Evolutionary conservation across 805 yeast species (phyloP), one percentile per base, ranked within the genome.

Genomic region (Cyberlindnera saturnus): DNA sequence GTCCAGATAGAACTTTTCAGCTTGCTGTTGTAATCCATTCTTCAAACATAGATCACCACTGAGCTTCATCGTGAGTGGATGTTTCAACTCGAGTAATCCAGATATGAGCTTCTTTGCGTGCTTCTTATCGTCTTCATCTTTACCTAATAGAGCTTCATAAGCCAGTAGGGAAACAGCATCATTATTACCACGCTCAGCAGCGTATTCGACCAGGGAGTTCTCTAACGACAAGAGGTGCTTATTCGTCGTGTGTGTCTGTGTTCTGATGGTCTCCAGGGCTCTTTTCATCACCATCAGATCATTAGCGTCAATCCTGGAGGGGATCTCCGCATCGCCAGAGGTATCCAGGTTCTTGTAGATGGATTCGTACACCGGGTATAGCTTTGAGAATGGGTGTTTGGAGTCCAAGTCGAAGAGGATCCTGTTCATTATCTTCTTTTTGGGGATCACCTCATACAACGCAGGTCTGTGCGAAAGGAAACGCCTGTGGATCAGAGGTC

Each of bases 121-220:
- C 2, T 53, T 51, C 49, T 72, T 74, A 53, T 87, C 96, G 3
- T 78, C 86, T 1, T 17, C 17, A 1, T 64, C 63, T 2, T 60
- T 57, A 34, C 64, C 67, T 11, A 67, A 63, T 26, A 86, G 62
- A 2, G 86, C 79, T 39, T 81, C 79, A 50, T 81, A 87, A 4
- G 91, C 79, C 17, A 90, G 60, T 11, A 86, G 66, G 1, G 91
- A 70, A 18, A 89, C 76, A 0, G 96, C 96, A 61, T 88, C 87
- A 49, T 79, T 75, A 53, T 84, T 79, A 0, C 96, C 96, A 55
- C 78, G 55, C 54, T 86, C 95, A 0, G 96, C 96, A 13, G 96
- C 87, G 40, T 73, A 74, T 46, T 88, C 95, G n/a, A 89, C 73
- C 17, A 90, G 61, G 49, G 77, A 81, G 49, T 80, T 77, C 57